Conservation (phyloP, 257 asterid genomes). For the Striga asiatica region DNA sequence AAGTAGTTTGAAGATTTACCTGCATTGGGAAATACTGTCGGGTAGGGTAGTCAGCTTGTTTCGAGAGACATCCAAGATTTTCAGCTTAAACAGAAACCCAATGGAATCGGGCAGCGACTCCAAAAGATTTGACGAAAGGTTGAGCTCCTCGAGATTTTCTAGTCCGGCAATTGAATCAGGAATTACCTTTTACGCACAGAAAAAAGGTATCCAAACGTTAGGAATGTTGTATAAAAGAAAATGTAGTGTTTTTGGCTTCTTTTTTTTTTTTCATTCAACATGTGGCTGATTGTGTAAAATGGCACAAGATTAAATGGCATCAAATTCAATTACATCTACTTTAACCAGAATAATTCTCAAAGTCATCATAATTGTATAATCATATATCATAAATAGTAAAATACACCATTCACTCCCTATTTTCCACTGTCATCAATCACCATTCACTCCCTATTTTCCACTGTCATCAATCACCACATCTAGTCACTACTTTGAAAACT, state of each 20-base stretch:
- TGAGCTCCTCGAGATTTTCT: constrained; percentile 69
- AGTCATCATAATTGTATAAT: no score
- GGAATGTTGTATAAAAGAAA: background rate
- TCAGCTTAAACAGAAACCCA: constrained; percentile 56
- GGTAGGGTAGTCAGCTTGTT: constrained; percentile 73
- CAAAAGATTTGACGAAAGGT: constrained; percentile 57
- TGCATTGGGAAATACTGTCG: constrained; percentile 82
- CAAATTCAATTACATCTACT: background rate
- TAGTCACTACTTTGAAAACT: no score
- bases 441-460: background rate
- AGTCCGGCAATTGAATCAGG: constrained; percentile 75
- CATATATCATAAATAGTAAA: no score
- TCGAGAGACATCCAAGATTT: constrained; percentile 55
- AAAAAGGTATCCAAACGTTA: constrained; percentile 4
- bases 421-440: background rate
- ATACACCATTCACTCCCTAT: background rate
- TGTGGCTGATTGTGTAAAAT: no score
- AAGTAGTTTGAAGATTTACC: constrained; percentile 29
- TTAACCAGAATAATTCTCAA: no score
- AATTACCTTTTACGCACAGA: constrained; percentile 35
- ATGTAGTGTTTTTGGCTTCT: background rate
- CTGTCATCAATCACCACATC: background rate
- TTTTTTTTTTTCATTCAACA: no score
- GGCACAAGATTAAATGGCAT: background rate
- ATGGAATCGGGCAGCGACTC: constrained; percentile 67